Evolutionary conservation across 2,329 filamentous ascomycete species (phyloP), one percentile per base, ranked within the genome.

Genomic region (Phoma herbarum): DNA sequence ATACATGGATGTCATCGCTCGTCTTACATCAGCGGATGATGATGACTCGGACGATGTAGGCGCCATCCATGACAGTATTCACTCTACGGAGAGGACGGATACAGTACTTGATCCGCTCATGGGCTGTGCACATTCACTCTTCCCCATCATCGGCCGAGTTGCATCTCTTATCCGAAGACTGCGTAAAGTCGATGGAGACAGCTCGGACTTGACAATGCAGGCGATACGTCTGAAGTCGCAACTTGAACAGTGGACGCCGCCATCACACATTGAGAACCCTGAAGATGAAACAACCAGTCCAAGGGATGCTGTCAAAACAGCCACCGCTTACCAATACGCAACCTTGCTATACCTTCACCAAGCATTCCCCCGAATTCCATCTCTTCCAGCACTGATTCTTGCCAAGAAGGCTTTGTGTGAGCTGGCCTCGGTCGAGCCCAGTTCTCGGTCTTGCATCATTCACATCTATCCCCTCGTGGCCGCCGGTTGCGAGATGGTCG

Each of bases 1-100:
- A 8, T 91, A 91, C 67, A 88, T 90, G 84, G 88, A 90, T 70
- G 89, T 91, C 26, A 88, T 91, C 61, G 86, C 88, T 23, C 84
- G 88, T 14, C 77, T 91, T 47, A 90, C 88, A 0, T 87, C 87
- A 3, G 76, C 85, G 3, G 85, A 86, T 57, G 82, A 84, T 33
- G 84, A 85, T 23, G 84, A 86, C 12, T 80, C 80, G 3, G 81
- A 81, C 45, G 83, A 86, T 66, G 84, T 86, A 54, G 77, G 78
- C 51, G 47, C 66, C 31, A 70, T 78, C 70, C 52, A 77, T 73
- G 70, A 77, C 72, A 60, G 69, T 46, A 71, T 79, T 14, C 69
- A 73, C 45, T 63, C 67, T 25, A 65, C 66, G n/a, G 73, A 70
- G 25, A 63, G 72, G 20, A 65, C 61, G 8, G 79, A 85, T 55